Percentiles rank a stretch among this genome's conserved stretches.
phyloP scores from a whole-genome alignment of 495 filamentous ascomycete species.

The Penicillium cinerascens region DNA sequence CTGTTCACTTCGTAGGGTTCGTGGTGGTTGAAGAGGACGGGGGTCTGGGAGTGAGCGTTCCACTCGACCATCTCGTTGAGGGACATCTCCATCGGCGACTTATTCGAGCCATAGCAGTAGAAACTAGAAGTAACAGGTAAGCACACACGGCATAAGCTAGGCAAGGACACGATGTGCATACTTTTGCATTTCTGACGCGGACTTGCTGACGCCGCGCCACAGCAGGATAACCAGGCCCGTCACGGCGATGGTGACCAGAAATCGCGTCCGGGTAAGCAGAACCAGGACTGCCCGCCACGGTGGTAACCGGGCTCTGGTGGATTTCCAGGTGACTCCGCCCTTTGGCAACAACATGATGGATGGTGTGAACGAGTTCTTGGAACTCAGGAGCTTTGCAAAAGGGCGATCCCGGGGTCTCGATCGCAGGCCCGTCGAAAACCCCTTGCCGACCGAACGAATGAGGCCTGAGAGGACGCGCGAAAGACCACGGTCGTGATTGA shows the following conservation, averaged over 20 bases:
- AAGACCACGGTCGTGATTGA: conserved; percentile 6
- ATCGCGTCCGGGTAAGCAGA: conserved; percentile 73
- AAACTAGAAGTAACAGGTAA: conserved; percentile 56
- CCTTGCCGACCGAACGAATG: conserved; percentile 31
- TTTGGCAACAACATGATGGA: conserved; percentile 72
- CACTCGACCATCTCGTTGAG: conserved; percentile 85
- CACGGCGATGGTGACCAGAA: conserved; percentile 70
- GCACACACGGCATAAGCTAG: conserved; percentile 12
- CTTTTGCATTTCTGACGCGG: conserved; percentile 90
- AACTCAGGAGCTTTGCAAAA: conserved; percentile 18
- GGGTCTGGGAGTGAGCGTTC: conserved; percentile 83
- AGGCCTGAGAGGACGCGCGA: conserved; percentile 23
- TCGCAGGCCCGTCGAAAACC: conserved; percentile 23
- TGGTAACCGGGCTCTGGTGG: conserved; percentile 74
- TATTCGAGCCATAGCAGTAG: conserved; percentile 93
- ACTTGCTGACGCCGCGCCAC: conserved; percentile 83
- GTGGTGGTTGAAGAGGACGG: conserved; percentile 94
- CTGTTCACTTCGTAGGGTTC: conserved; percentile 79
- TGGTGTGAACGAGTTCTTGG: background rate
- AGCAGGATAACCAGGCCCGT: conserved; percentile 73
- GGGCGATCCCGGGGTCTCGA: conserved; percentile 20
- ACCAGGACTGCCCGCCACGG: conserved; percentile 76
- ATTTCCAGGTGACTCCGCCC: conserved; percentile 90
- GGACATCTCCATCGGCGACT: conserved; percentile 90
- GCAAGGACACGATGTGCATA: conserved; percentile 37